phyloP scores from a whole-genome alignment of 2,329 filamentous ascomycete genomes.

The Neofusicoccum umdonicola region DNA sequence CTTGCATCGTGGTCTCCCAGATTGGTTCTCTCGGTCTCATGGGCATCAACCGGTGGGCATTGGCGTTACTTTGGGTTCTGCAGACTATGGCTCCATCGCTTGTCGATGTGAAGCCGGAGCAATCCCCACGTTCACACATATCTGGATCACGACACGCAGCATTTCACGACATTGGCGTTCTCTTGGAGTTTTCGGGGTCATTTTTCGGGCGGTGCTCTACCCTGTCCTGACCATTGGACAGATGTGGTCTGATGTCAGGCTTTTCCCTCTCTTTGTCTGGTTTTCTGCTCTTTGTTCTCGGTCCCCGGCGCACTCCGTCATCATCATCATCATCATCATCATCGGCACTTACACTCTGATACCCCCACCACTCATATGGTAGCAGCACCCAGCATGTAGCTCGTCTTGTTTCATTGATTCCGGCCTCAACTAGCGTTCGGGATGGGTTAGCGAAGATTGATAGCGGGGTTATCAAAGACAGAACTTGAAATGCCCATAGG shows the following conservation, averaged over 20 bases:
- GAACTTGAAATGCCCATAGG: constrained; percentile 2
- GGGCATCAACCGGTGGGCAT: constrained; percentile 1
- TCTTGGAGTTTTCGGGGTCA: not conserved
- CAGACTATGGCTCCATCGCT: constrained; percentile 7
- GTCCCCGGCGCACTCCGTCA: constrained; percentile 8
- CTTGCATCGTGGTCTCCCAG: constrained; percentile 5
- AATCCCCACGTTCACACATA: constrained; percentile 11
- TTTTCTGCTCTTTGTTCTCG: not conserved
- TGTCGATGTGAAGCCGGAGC: constrained; percentile 8
- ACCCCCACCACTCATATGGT: constrained; percentile 15
- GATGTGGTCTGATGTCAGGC: not conserved
- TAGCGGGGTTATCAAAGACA: constrained; percentile 8
- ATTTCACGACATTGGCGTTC: constrained; percentile 16
- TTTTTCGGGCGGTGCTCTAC: not conserved
- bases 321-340: not conserved
- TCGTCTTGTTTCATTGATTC: constrained; percentile 16
- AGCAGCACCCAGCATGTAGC: constrained; percentile 15
- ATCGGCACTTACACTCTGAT: constrained; percentile 16
- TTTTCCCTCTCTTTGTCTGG: constrained; percentile 11
- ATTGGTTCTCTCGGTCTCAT: constrained; percentile 1
- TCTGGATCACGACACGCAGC: constrained; percentile 14
- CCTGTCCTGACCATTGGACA: not conserved
- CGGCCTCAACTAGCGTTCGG: constrained; percentile 12
- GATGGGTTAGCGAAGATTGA: constrained; percentile 14
- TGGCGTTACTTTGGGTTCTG: constrained; percentile 13